phyloP scores from a whole-genome alignment of 2,329 filamentous ascomycete genomes.

The Penicillium fuscoglaucum region DNA sequence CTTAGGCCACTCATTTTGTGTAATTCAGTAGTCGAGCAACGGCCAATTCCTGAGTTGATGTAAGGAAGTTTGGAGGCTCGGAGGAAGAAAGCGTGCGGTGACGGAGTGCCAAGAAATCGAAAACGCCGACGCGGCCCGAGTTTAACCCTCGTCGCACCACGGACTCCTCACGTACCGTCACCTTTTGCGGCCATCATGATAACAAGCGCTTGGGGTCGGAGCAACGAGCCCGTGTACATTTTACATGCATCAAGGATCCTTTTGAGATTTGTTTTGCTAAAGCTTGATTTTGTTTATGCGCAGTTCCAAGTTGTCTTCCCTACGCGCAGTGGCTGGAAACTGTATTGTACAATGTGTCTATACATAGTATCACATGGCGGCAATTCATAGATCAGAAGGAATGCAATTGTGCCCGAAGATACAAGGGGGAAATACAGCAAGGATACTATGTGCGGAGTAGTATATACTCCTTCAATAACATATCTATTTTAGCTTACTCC shows the following conservation, averaged over 20 bases:
- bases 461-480: not conserved
- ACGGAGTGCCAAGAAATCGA: slow-evolving; percentile 34
- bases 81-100: slow-evolving; percentile 26
- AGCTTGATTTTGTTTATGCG: too few relatives aligned
- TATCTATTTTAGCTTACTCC: too few relatives aligned
- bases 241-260: not conserved
- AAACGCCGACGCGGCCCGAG: slow-evolving; percentile 38
- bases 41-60: slow-evolving; percentile 16
- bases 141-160: slow-evolving; percentile 25
- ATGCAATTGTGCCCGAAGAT: too few relatives aligned
- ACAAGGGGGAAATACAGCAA: not conserved
- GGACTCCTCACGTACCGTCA: not conserved
- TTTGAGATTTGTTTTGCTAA: not conserved
- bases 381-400: too few relatives aligned
- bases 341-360: not conserved
- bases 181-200: not conserved
- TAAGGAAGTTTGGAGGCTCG: slow-evolving; percentile 12
- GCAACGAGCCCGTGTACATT: not conserved
- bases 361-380: not conserved
- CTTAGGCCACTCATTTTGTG: slow-evolving; percentile 55
- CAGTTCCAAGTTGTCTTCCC: not conserved
- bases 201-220: slow-evolving; percentile 6
- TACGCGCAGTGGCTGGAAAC: not conserved
- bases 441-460: not conserved
- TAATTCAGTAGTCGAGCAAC: slow-evolving; percentile 7